Evolutionary conservation across 2,329 filamentous ascomycete species (phyloP), one percentile per base, ranked within the genome.

Genomic region (Colletotrichum ledebouriae): DNA sequence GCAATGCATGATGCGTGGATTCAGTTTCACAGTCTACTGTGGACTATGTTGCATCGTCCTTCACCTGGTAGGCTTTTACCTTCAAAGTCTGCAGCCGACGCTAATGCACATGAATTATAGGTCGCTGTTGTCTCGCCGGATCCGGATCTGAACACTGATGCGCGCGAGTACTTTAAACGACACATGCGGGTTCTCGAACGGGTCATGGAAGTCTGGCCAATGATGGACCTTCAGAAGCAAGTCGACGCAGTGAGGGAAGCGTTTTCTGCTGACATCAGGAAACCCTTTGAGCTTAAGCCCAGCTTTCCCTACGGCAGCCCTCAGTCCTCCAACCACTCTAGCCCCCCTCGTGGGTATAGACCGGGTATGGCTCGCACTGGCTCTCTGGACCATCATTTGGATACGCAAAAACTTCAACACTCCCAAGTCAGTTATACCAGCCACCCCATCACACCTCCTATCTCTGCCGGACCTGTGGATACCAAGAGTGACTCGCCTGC

Each of bases 1-100:
- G 15, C 86, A 96, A 73, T 97, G 91, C 80, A 98, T 98, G 95
- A 91, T 95, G 75, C 88, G 95, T 72, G 95, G 95, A 44, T 94
- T 97, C 77, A 97, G 94, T 79, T 98, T 97, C 75, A 94, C 93
- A 6, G 94, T 98, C n/a, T 98, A 98, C 76, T 90, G 91, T 63
- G 89, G 97, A 29, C 82, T 98, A 52, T 96, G 94, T 0, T 97
- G 94, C 82, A 94, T 95, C 25, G 94, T 98, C 80, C 86, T 98
- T 62, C 94, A 98, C 79, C 80, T 98, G 80, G 95, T 98, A 85
- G 79, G 93, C 87, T 55, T 29, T 33, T n/a, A 17, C 39, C 20
- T 34, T 39, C 17, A 33, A 13, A 11, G 52, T 17, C 10, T 22
- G 25, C 29, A 12, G 37, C 2, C 37, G 37, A 12, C n/a, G 42